These are phyloP conservation scores for Akanthomyces lecanii DNA, from an alignment of 2,329 filamentous ascomycete species.

Conservation along the genomic window DNA sequence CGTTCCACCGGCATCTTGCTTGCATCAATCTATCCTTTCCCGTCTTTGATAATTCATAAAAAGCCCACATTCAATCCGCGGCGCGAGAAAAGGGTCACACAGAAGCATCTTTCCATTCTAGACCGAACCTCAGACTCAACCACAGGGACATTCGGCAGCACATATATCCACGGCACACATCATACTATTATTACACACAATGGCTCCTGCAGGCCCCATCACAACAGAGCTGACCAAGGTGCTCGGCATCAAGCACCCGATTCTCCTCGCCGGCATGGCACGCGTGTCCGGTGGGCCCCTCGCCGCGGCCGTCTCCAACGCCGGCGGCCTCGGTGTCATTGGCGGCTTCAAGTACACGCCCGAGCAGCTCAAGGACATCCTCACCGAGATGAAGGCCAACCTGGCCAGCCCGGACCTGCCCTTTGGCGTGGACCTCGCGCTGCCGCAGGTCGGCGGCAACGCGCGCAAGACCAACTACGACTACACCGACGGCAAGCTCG, in stretches of 20 bases:
- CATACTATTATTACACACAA: background rate
- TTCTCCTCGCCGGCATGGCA: constrained; percentile 93
- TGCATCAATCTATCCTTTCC: background rate
- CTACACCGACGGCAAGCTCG: constrained; percentile 87
- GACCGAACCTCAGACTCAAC: background rate
- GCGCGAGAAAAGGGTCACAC: background rate
- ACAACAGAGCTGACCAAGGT: constrained; percentile 74
- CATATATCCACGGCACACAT: background rate
- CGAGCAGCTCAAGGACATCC: constrained; percentile 69
- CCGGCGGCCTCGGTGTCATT: constrained; percentile 76
- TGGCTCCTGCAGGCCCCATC: constrained; percentile 47
- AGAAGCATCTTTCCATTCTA: background rate
- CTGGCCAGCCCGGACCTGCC: constrained; percentile 59
- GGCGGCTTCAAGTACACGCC: constrained; percentile 70
- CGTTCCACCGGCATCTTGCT: background rate
- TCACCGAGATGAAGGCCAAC: constrained; percentile 74
- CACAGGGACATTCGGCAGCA: background rate
- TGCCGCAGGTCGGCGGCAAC: constrained; percentile 79
- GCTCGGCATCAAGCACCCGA: constrained; percentile 79
- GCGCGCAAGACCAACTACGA: constrained; percentile 93
- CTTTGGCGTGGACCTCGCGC: constrained; percentile 86
- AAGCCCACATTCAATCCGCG: background rate
- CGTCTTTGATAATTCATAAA: background rate
- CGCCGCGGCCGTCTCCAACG: constrained; percentile 83
- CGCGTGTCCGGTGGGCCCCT: constrained; percentile 75